Evolutionary conservation across 805 yeast genomes (phyloP).

Genomic region (Wickerhamiella alocasiicola): DNA sequence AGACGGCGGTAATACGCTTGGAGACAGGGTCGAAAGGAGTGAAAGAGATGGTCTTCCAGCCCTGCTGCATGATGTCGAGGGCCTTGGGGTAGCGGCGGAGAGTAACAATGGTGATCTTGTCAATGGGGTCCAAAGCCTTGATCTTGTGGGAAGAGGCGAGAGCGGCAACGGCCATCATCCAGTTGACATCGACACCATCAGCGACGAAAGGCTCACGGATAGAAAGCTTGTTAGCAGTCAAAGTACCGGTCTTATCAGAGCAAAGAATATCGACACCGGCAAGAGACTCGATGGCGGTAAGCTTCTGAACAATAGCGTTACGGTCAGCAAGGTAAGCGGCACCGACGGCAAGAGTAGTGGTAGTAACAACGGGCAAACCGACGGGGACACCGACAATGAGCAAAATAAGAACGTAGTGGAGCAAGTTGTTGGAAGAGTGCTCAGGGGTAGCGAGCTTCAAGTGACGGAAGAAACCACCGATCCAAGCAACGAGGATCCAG

Average conservation of each 20-base stretch:
- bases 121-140: conserved; percentile 96
- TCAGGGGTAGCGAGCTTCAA: conserved; percentile 61
- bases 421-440: conserved; percentile 35
- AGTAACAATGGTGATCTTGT: conserved; percentile 89
- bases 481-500: conserved; percentile 81
- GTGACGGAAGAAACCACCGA: conserved; percentile 91
- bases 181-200: conserved; percentile 93
- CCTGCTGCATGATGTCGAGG: conserved; percentile 30
- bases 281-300: conserved; percentile 89
- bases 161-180: conserved; percentile 94
- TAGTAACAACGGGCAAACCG: conserved; percentile 96
- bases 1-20: conserved; percentile 88
- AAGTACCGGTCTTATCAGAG: conserved; percentile 96
- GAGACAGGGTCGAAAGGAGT: conserved; percentile 97
- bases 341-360: conserved; percentile 98
- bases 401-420: conserved; percentile 87
- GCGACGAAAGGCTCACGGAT: conserved; percentile 96
- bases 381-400: conserved; percentile 97
- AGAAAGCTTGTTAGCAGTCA: conserved; percentile 90
- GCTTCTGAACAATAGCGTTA: conserved; percentile 92
- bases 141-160: conserved; percentile 96
- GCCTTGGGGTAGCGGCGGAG: conserved; percentile 86
- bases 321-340: conserved; percentile 96
- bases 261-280: conserved; percentile 97
- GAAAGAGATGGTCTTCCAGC: conserved; percentile 48